phyloP scores from a whole-genome alignment of 1,284 basidiomycete species.

The Tilletia walkeri region DNA sequence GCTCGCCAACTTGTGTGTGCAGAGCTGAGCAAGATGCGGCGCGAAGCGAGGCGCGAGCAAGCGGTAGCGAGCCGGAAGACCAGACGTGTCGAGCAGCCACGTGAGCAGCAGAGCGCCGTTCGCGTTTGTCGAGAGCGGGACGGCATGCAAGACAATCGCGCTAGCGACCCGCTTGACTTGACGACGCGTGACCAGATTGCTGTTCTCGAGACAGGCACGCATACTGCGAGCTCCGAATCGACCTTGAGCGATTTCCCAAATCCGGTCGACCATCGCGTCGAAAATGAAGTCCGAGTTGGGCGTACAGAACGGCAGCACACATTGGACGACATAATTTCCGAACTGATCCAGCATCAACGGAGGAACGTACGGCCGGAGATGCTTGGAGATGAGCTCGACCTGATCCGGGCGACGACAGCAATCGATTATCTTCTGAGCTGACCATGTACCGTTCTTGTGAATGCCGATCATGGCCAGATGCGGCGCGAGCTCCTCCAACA shows the following conservation, averaged over 20 bases:
- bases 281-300: slow-evolving; percentile 93
- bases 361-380: slow-evolving; percentile 85
- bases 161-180: slow-evolving; percentile 80
- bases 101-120: slow-evolving; percentile 93
- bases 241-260: slow-evolving; percentile 96
- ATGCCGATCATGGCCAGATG: slow-evolving; percentile 96
- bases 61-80: slow-evolving; percentile 86
- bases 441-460: slow-evolving; percentile 99
- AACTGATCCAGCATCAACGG: slow-evolving; percentile 92
- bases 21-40: slow-evolving; percentile 90
- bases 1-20: slow-evolving; percentile 95
- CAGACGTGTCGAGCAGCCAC: slow-evolving; percentile 92
- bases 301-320: slow-evolving; percentile 83
- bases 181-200: slow-evolving; percentile 67
- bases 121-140: slow-evolving; percentile 93
- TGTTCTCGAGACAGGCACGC: slow-evolving; percentile 90
- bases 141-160: slow-evolving; percentile 91
- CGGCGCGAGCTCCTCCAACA: slow-evolving; percentile 90
- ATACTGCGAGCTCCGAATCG: slow-evolving; percentile 96
- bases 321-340: slow-evolving; percentile 97
- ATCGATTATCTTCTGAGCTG: slow-evolving; percentile 93
- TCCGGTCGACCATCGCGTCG: slow-evolving; percentile 94
- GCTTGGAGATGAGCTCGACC: slow-evolving; percentile 75
- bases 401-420: slow-evolving; percentile 80
- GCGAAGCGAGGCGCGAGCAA: slow-evolving; percentile 90